Percentiles rank a stretch among this genome's conserved stretches.
Evolutionary conservation across 2,329 filamentous ascomycete genomes (phyloP).

Genomic region (Ceratocystis eucalypticola): DNA sequence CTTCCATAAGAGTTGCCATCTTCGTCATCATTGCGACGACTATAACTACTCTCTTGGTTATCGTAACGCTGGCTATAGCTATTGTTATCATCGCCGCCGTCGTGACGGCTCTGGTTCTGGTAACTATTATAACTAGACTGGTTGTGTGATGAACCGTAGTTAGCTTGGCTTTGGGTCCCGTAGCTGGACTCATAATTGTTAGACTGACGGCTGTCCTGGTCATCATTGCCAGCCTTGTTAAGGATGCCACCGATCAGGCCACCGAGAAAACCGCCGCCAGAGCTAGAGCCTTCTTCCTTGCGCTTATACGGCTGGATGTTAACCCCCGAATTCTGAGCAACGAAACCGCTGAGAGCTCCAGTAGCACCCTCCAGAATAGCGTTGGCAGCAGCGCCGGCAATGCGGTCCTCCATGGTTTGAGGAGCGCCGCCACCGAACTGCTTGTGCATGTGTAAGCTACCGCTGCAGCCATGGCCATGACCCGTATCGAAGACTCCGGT

Average conservation of each 20-base stretch:
- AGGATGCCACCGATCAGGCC: conserved; percentile 52
- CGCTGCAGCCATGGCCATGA: conserved; percentile 68
- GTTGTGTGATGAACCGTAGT: conserved; percentile 44
- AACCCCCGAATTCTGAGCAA: conserved; percentile 35
- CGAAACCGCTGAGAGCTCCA: conserved; percentile 36
- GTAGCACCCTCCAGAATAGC: conserved; percentile 46
- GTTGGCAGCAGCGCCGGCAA: conserved; percentile 41
- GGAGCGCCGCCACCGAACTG: conserved; percentile 34
- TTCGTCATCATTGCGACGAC: conserved; percentile 2
- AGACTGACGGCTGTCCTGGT: conserved; percentile 34
- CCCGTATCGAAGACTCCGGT: conserved; percentile 71
- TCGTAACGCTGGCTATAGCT: conserved; percentile 9
- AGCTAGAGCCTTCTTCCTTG: conserved; percentile 41
- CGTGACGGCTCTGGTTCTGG: conserved; percentile 47
- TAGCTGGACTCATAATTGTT: conserved; percentile 50
- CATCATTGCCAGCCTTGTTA: conserved; percentile 34
- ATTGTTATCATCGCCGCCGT: conserved; percentile 24
- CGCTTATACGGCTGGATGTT: conserved; percentile 27
- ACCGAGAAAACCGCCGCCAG: conserved; percentile 53
- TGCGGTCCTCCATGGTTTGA: conserved; percentile 41
- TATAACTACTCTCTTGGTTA: conserved; percentile 15
- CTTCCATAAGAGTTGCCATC: conserved; percentile 8
- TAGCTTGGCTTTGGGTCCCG: conserved; percentile 40
- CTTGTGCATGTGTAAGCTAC: conserved; percentile 68
- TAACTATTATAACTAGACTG: conserved; percentile 49